Conservation (phyloP, 805 yeast species). For the Saturnispora gosingensis region DNA sequence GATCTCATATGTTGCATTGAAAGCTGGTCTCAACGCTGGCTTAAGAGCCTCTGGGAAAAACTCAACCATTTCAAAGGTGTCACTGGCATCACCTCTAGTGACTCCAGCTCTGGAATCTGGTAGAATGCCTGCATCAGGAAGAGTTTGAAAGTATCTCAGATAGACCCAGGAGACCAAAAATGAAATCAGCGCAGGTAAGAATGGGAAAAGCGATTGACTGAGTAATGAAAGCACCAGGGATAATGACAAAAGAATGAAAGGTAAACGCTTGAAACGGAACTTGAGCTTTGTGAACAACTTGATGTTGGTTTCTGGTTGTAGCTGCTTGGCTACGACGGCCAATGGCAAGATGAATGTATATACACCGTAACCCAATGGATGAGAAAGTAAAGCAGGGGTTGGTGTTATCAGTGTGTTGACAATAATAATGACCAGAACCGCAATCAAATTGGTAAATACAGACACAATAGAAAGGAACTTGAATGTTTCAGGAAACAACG, state of each 20-base stretch:
- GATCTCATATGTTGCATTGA: constrained; percentile 33
- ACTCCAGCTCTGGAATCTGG: constrained; percentile 25
- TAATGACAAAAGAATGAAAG: constrained; percentile 12
- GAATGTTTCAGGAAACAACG: constrained; percentile 33
- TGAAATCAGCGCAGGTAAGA: constrained; percentile 45
- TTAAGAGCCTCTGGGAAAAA: constrained; percentile 68
- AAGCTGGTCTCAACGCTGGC: constrained; percentile 42
- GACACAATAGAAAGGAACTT: constrained; percentile 46
- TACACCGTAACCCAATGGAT: constrained; percentile 45
- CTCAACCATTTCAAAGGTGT: constrained; percentile 72
- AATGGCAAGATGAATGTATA: constrained; percentile 42
- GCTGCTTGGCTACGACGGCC: constrained; percentile 46
- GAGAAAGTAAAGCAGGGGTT: constrained; percentile 28
- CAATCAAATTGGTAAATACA: constrained; percentile 43
- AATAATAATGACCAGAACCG: constrained; percentile 28
- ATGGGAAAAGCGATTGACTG: constrained; percentile 36
- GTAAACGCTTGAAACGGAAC: constrained; percentile 16
- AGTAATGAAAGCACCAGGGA: constrained; percentile 27
- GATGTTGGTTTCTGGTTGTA: constrained; percentile 49
- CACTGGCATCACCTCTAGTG: constrained; percentile 79
- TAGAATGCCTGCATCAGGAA: constrained; percentile 25
- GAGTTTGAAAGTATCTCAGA: constrained; percentile 64
- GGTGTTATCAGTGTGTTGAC: constrained; percentile 31
- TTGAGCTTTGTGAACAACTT: constrained; percentile 31
- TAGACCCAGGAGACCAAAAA: constrained; percentile 69